phyloP scores from a whole-genome alignment of 2,329 filamentous ascomycete genomes.

The Immersiporthe knoxdaviesiana region DNA sequence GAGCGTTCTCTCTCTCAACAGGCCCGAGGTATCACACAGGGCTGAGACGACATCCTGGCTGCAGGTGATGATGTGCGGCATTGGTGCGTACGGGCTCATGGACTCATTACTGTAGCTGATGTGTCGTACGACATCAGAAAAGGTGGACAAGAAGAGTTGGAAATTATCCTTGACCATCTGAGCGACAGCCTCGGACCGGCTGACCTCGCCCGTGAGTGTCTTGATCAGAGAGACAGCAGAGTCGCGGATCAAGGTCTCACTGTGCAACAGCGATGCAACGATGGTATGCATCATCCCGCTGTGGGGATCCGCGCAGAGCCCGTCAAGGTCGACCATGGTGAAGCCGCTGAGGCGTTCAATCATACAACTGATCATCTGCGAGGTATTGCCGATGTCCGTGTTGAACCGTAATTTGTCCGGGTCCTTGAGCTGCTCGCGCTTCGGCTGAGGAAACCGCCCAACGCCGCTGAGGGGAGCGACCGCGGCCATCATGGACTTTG shows the following conservation, averaged over 20 bases:
- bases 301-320: slow-evolving; percentile 68
- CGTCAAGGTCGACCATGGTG: slow-evolving; percentile 66
- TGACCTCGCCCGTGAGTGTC: slow-evolving; percentile 70
- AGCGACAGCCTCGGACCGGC: slow-evolving; percentile 54
- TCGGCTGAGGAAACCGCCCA: slow-evolving; percentile 69
- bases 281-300: slow-evolving; percentile 69
- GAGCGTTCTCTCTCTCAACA: slow-evolving; percentile 59
- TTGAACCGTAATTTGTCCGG: slow-evolving; percentile 74
- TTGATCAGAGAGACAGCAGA: slow-evolving; percentile 83
- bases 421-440: slow-evolving; percentile 48
- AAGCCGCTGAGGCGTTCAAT: slow-evolving; percentile 82
- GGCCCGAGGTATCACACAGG: slow-evolving; percentile 60
- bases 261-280: slow-evolving; percentile 79
- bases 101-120: slow-evolving; percentile 47
- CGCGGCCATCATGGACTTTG: slow-evolving; percentile 72
- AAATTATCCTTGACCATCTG: slow-evolving; percentile 52
- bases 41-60: slow-evolving; percentile 60
- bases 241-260: slow-evolving; percentile 77
- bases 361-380: slow-evolving; percentile 69
- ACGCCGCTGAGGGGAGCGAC: slow-evolving; percentile 72
- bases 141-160: slow-evolving; percentile 47
- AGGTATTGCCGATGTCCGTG: slow-evolving; percentile 60
- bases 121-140: slow-evolving; percentile 46
- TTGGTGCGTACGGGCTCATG: slow-evolving; percentile 58
- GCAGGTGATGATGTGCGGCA: slow-evolving; percentile 60